phyloP scores from a whole-genome alignment of 202 grass and related monocot species.

The Brachypodium distachyon region DNA sequence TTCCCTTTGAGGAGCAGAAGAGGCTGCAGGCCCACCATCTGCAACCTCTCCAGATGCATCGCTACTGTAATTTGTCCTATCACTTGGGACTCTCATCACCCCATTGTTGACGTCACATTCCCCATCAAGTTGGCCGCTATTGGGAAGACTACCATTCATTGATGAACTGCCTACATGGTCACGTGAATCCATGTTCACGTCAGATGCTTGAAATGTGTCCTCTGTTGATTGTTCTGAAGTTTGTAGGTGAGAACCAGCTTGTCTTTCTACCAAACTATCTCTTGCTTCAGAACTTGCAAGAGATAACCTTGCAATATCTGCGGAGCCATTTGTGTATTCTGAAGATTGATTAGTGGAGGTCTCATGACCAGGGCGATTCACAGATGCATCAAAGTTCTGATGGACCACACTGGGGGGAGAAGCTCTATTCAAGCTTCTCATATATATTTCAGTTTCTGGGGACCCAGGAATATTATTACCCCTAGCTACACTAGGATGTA shows the following conservation, averaged over 20 bases:
- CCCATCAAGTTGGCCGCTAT: slow-evolving; percentile 40
- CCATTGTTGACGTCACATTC: slow-evolving; percentile 43
- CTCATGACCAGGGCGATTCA: slow-evolving; percentile 24
- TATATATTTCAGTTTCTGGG: slow-evolving; percentile 40
- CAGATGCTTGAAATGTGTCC: slow-evolving; percentile 36
- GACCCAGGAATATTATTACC: slow-evolving; percentile 43
- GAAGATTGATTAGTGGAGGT: slow-evolving; percentile 15
- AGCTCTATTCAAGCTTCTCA: slow-evolving; percentile 40
- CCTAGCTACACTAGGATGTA: slow-evolving; percentile 35
- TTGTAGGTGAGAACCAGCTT: slow-evolving; percentile 31
- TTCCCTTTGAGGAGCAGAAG: slow-evolving; percentile 51
- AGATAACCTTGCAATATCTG: slow-evolving; percentile 34
- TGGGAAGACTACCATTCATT: slow-evolving; percentile 43
- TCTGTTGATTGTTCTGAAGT: slow-evolving; percentile 26
- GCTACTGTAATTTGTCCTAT: slow-evolving; percentile 64
- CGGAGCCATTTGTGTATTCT: slow-evolving; percentile 43
- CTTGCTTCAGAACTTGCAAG: slow-evolving; percentile 41
- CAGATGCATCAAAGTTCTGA: slow-evolving; percentile 25
- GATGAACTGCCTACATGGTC: slow-evolving; percentile 26
- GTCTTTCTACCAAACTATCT: slow-evolving; percentile 36
- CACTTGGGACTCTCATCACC: slow-evolving; percentile 47
- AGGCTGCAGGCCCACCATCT: slow-evolving; percentile 35
- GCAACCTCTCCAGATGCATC: slow-evolving; percentile 72
- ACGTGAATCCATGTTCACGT: slow-evolving; percentile 26
- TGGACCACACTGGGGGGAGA: slow-evolving; percentile 23